phyloP scores from a whole-genome alignment of 75 land plant species.

The Pinus taeda region DNA sequence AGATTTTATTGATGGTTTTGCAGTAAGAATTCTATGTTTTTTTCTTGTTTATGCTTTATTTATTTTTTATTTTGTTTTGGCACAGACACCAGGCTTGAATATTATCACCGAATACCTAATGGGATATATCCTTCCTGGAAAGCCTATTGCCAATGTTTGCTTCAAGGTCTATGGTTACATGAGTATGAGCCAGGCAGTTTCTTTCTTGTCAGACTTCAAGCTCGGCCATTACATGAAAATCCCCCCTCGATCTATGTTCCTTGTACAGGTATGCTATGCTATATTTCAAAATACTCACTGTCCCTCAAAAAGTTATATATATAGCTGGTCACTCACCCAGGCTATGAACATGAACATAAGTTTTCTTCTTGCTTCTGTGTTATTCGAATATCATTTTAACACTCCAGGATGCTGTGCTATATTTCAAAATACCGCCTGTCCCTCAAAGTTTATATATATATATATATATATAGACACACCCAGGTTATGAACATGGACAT shows the following conservation, averaged over 20 bases:
- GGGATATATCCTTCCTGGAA: conserved; percentile 67
- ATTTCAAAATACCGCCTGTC: background rate
- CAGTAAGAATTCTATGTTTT: too few species aligned
- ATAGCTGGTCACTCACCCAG: too few species aligned
- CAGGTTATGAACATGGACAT: too few species aligned
- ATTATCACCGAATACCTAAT: conserved; percentile 81
- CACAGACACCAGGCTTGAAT: conserved; percentile 76
- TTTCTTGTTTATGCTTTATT: too few species aligned
- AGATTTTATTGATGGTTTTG: too few species aligned
- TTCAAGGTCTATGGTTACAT: conserved; percentile 89
- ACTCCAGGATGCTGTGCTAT: conserved; percentile 7
- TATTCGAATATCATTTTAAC: too few species aligned
- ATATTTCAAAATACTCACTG: conserved; percentile 15
- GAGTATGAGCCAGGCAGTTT: conserved; percentile 76
- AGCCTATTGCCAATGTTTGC: conserved; percentile 83
- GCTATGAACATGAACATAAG: too few species aligned
- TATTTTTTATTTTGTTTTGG: background rate
- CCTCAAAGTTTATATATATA: too few species aligned
- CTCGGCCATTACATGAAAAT: conserved; percentile 87
- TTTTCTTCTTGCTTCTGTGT: too few species aligned
- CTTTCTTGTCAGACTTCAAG: conserved; percentile 47
- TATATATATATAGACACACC: too few species aligned
- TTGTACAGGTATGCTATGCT: conserved; percentile 62
- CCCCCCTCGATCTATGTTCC: conserved; percentile 83
- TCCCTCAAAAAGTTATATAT: too few species aligned